Evolutionary conservation across 2,329 filamentous ascomycete species (phyloP).

Genomic region (Diaporthe vexans): DNA sequence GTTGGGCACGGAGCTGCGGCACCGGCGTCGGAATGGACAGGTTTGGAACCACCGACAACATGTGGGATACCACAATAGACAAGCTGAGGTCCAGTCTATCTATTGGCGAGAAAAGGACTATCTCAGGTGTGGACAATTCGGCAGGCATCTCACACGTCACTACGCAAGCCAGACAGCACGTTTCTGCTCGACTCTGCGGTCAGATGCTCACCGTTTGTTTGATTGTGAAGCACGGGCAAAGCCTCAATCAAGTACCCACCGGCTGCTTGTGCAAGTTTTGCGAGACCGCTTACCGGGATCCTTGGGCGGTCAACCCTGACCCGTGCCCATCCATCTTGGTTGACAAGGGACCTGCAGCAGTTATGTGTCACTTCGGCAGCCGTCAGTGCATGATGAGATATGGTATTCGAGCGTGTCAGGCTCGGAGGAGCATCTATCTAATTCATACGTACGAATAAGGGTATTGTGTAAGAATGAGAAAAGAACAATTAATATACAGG

Average conservation of each 20-base stretch:
- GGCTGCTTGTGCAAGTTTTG: background rate
- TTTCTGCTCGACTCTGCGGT: background rate
- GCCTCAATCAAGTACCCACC: conserved; percentile 10
- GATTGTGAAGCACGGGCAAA: background rate
- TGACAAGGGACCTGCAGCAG: background rate
- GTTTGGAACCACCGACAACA: conserved; percentile 3
- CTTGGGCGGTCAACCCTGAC: background rate
- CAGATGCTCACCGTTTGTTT: conserved; percentile 13
- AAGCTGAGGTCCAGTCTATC: background rate
- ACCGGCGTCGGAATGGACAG: conserved; percentile 17
- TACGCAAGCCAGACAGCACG: background rate
- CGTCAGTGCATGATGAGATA: background rate
- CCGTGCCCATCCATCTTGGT: background rate
- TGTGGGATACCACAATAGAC: background rate
- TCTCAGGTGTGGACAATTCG: background rate
- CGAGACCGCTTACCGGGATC: conserved; percentile 2
- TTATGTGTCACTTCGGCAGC: background rate
- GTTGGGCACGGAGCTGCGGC: conserved; percentile 17
- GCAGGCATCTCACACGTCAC: background rate
- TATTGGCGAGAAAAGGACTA: background rate
- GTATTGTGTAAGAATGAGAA: conserved; percentile 9
- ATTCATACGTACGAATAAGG: background rate
- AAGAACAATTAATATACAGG: conserved; percentile 8
- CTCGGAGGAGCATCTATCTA: conserved; percentile 1
- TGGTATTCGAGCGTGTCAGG: background rate